Conservation (phyloP, 148 eudicot species). For the Vaccinium corymbosum region DNA sequence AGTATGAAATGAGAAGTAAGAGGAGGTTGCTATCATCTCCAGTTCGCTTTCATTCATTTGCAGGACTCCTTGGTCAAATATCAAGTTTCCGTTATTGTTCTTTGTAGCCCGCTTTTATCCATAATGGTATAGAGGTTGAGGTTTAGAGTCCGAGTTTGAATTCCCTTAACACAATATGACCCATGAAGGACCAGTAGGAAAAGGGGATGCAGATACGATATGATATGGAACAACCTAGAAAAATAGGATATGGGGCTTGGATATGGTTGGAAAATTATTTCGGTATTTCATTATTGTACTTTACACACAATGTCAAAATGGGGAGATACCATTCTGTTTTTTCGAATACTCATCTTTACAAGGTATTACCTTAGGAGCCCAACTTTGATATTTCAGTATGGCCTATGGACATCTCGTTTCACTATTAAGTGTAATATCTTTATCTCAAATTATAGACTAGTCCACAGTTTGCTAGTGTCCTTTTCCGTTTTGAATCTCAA, state of each 20-base stretch:
- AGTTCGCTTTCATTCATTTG: not conserved
- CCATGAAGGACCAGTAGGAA: not conserved
- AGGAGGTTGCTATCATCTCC: conserved; percentile 13
- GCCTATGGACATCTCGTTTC: too few relatives aligned
- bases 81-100: too few relatives aligned
- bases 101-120: not conserved
- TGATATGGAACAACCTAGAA: too few relatives aligned
- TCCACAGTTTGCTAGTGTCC: too few relatives aligned
- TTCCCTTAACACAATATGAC: not conserved
- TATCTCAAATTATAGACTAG: too few relatives aligned
- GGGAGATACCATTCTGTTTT: not conserved
- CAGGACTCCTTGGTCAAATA: not conserved
- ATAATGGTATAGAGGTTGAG: not conserved
- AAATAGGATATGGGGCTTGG: too few relatives aligned
- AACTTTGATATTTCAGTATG: too few relatives aligned
- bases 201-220: too few relatives aligned
- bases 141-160: not conserved
- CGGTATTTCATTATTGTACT: not conserved
- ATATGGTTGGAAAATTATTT: not conserved
- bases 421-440: too few relatives aligned
- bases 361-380: too few relatives aligned
- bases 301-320: not conserved
- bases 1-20: not conserved
- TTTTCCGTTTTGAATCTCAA: too few relatives aligned
- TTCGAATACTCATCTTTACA: not conserved